Evolutionary conservation across 345 rosid genomes (phyloP), one percentile per base, ranked within the genome.

Genomic region (Trapa bicornis): DNA sequence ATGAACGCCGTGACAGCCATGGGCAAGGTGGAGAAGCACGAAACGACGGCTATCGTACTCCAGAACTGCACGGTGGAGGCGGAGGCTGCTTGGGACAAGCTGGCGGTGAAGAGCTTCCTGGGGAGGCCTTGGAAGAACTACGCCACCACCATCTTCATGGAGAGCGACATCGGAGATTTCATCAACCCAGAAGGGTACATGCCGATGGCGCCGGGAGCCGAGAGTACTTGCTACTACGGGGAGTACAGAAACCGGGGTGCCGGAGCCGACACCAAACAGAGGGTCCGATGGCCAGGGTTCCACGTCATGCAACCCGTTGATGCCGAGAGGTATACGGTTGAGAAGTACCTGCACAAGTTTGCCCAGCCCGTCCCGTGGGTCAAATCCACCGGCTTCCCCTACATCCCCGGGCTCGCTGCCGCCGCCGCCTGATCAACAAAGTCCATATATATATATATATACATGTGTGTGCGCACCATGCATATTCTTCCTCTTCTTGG

Each of bases 81-180:
- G 0, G 96, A 92, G 74, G 69, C 45, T 67, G 73, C 72, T n/a
- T 87, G 29, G 70, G 73, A 66, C 15, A 84, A 80, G 53, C 57
- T 82, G 37, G 66, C 56, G 15, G 68, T 78, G 37, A 74, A 38
- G 72, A 79, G 90, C 1, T 92, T 80, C 79, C 69, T 91, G 61
- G 96, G 98, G 8, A 71, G 98, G 64, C 96, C 98, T 0, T 89
- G 96, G 98, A 89, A 85, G 78, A 16, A 71, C 35, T 78, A n/a
- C 53, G 73, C 96, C 0, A 77, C 80, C 37, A 81, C 96, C 29
- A 85, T 83, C 15, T 33, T 89, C 2, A 83, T 87, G 77, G 90
- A 92, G 75, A 32, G 76, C 0, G 75, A 76, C 54, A 48, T 92
- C 2, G 96, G 85, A 0, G 96, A 87, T 58, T 50, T 85, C 71